Evolutionary conservation across 2,329 filamentous ascomycete genomes (phyloP), one percentile per base, ranked within the genome.

Genomic region (Chaetomiaceae sp.): DNA sequence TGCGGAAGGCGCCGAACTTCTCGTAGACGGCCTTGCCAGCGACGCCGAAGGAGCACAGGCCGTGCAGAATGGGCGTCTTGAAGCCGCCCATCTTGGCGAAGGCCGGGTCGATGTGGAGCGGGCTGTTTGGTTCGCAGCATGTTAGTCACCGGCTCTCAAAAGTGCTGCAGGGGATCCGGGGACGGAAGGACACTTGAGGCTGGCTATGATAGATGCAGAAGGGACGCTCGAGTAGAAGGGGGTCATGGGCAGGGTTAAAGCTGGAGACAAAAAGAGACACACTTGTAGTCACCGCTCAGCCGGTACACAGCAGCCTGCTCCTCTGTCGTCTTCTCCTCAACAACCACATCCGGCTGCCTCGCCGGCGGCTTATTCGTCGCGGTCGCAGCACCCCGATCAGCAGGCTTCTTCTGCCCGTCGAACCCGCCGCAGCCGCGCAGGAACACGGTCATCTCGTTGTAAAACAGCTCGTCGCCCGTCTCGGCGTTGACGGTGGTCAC

Each of bases 81-180:
- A 98, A 98, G 49, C 93, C 93, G 49, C 91, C 93, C 58, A 95
- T 83, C 73, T 93, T 93, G 70, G 88, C 88, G 68, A 98, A 97
- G 40, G 81, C 78, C 1, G 93, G 93, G 67, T 98, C 93, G 52
- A 98, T 85, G 72, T 98, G 93, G 2, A 98, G 81, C 12, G 93
- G 93, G 74, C 73, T 76, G 35, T 7, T 38, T 20, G 12, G 10
- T 11, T 32, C 7, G 9, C 3, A n/a, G 15, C 2, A 10, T 15
- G 42, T 45, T 18, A 45, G 42, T 33, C 14, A 18, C 4, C 1
- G 20, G 14, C 17, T 22, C 3, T 0, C 9, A 5, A 24, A 24
- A 24, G 5, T 24, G 9, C 9, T 24, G 22, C 9, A 24, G 22
- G 22, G 22, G 22, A 9, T 24, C 9, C 6, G 6, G 22, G 22